Conservation (phyloP, 2,329 filamentous ascomycete genomes). For the Talaromyces sp. region DNA sequence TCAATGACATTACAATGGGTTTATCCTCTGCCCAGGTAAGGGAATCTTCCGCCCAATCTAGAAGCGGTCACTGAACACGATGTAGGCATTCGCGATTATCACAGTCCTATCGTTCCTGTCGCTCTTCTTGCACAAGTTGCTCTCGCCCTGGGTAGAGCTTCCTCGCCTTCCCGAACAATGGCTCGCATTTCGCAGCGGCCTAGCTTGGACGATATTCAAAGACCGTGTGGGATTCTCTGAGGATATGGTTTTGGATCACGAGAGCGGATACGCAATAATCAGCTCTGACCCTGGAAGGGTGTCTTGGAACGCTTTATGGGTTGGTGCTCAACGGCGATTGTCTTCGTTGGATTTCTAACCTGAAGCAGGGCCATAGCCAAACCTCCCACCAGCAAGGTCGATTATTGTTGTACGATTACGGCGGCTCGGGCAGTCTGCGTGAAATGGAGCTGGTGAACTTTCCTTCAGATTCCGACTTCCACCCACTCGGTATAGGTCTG, state of each 20-base stretch:
- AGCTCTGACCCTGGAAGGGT: conserved; percentile 21
- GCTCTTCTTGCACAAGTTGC: conserved; percentile 16
- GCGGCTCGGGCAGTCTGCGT: conserved; percentile 15
- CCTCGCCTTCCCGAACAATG: conserved; percentile 22
- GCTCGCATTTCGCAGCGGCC: conserved; percentile 22
- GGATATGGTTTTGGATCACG: conserved; percentile 22
- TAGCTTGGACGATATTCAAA: conserved; percentile 22
- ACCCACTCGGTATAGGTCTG: conserved; percentile 22
- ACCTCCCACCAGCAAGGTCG: conserved; percentile 19
- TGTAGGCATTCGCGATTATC: conserved; percentile 17
- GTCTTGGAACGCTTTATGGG: conserved; percentile 23
- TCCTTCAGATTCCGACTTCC: conserved; percentile 11
- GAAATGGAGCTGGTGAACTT: conserved; percentile 20
- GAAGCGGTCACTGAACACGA: neutral
- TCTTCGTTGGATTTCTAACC: neutral
- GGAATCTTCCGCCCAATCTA: neutral
- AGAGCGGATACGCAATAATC: conserved; percentile 23
- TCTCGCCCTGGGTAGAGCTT: conserved; percentile 20
- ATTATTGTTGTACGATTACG: conserved; percentile 23
- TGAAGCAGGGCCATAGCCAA: conserved; percentile 13
- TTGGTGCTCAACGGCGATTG: neutral
- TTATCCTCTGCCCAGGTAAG: conserved; percentile 17
- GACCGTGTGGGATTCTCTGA: conserved; percentile 22
- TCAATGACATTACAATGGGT: conserved; percentile 10
- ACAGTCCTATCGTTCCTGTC: conserved; percentile 8